phyloP scores from a whole-genome alignment of 768 basidiomycete genomes.

The Lactifluus rugatus region DNA sequence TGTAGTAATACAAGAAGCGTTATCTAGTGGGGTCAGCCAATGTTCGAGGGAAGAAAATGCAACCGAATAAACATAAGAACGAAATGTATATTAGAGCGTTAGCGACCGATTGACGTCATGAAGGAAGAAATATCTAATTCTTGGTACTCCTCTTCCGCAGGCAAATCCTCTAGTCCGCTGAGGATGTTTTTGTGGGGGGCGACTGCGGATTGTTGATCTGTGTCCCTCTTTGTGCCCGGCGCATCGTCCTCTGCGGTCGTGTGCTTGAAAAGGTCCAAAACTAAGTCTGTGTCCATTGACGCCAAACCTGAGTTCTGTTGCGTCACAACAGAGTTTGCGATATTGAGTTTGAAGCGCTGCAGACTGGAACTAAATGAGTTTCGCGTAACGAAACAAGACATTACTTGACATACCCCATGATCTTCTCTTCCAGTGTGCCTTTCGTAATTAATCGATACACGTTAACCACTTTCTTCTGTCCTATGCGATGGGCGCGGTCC shows the following conservation, averaged over 20 bases:
- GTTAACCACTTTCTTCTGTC: conserved; percentile 98
- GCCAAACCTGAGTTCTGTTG: conserved; percentile 92
- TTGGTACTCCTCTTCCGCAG: conserved; percentile 88
- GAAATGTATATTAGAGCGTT: conserved; percentile 25
- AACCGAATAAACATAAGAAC: conserved; percentile 23
- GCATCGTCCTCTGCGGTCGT: conserved; percentile 71
- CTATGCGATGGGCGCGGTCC: conserved; percentile 97
- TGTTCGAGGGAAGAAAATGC: conserved; percentile 8
- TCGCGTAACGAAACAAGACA: conserved; percentile 6
- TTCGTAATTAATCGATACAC: conserved; percentile 96
- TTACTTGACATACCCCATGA: conserved; percentile 76
- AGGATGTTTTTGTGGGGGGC: conserved; percentile 74
- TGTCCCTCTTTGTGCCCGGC: conserved; percentile 44
- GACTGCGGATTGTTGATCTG: conserved; percentile 38
- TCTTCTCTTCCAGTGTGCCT: conserved; percentile 97
- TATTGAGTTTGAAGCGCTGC: conserved; percentile 98
- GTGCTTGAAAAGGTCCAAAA: conserved; percentile 84
- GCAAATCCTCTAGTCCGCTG: conserved; percentile 85
- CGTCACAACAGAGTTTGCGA: conserved; percentile 92
- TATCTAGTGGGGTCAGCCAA: conserved; percentile 11
- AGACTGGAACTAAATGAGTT: conserved; percentile 40
- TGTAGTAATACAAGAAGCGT: conserved; percentile 14
- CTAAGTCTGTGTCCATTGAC: conserved; percentile 96
- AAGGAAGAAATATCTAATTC: conserved; percentile 78
- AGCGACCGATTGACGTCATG: conserved; percentile 68